These are phyloP conservation scores for Mucor mucedo DNA, from an alignment of 371 early-diverging fungal genomes.

Conservation along the genomic window DNA sequence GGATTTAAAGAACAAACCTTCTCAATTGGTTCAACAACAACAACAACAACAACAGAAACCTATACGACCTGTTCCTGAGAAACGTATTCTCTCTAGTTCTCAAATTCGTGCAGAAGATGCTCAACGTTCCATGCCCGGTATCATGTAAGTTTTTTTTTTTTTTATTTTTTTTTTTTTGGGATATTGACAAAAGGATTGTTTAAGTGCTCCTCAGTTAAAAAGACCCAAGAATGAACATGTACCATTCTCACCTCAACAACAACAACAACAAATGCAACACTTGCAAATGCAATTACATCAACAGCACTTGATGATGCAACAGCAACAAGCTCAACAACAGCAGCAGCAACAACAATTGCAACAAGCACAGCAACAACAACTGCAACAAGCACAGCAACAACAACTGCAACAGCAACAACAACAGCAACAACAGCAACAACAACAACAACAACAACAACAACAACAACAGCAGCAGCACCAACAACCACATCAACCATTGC, in stretches of 20 bases:
- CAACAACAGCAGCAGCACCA: too few relatives aligned
- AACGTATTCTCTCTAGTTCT: slow-evolving; percentile 7
- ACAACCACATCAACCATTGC: slow-evolving; percentile 16
- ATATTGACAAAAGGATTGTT: neutral
- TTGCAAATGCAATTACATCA: slow-evolving; percentile 15
- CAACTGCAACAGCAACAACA: slow-evolving; percentile 8
- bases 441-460: slow-evolving; percentile 14
- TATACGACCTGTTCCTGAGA: slow-evolving; percentile 8
- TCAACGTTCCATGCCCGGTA: slow-evolving; percentile 36
- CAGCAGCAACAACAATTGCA: neutral
- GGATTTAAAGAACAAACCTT: slow-evolving; percentile 45
- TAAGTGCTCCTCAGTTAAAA: slow-evolving; percentile 26
- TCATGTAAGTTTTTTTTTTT: slow-evolving; percentile 28
- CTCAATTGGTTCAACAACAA: neutral
- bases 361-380: slow-evolving; percentile 16
- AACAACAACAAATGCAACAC: slow-evolving; percentile 23
- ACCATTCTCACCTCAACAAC: slow-evolving; percentile 10
- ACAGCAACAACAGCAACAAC: slow-evolving; percentile 5
- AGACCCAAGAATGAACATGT: slow-evolving; percentile 26
- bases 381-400: slow-evolving; percentile 11
- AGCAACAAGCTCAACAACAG: slow-evolving; percentile 16
- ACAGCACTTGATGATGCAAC: slow-evolving; percentile 12
- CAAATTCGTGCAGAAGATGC: slow-evolving; percentile 30
- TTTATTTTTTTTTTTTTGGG: too few relatives aligned
- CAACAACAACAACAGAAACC: slow-evolving; percentile 1